phyloP scores from a whole-genome alignment of 2,329 filamentous ascomycete species.

The Aspergillus eucalypticola region DNA sequence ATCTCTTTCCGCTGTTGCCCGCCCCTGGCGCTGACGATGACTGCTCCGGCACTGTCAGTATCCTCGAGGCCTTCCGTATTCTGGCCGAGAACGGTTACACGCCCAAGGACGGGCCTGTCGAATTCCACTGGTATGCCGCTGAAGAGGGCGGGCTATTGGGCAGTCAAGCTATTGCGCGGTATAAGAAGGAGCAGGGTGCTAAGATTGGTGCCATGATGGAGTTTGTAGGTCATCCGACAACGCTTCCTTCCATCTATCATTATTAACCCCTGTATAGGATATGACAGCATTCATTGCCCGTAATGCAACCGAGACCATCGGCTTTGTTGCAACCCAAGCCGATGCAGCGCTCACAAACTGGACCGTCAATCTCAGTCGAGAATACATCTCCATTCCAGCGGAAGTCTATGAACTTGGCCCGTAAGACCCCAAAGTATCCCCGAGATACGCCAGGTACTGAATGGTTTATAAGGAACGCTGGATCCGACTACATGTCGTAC shows the following conservation, averaged over 20 bases:
- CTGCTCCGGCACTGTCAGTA: slow-evolving; percentile 5
- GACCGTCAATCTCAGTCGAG: neutral
- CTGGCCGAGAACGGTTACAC: neutral
- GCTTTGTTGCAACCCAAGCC: neutral
- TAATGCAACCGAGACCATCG: slow-evolving; percentile 4
- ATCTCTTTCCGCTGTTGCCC: slow-evolving; percentile 3
- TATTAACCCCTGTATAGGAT: too few species aligned
- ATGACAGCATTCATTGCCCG: slow-evolving; percentile 6
- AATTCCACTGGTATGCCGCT: slow-evolving; percentile 7
- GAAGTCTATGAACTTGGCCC: slow-evolving; percentile 2
- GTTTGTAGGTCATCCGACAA: neutral
- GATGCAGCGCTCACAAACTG: slow-evolving; percentile 4
- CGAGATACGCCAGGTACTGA: neutral
- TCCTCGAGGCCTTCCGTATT: slow-evolving; percentile 5
- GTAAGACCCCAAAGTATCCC: neutral
- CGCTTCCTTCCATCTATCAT: too few species aligned
- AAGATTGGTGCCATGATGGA: slow-evolving; percentile 4
- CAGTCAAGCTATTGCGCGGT: slow-evolving; percentile 3
- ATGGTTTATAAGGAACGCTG: neutral
- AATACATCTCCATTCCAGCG: slow-evolving; percentile 5
- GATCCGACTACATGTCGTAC: slow-evolving; percentile 7
- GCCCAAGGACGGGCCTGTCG: neutral
- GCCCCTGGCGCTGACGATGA: slow-evolving; percentile 5
- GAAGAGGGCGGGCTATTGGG: slow-evolving; percentile 6
- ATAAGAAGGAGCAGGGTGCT: slow-evolving; percentile 3